Conservation (phyloP, 2,329 filamentous ascomycete species). For the Cladosporium sp. region DNA sequence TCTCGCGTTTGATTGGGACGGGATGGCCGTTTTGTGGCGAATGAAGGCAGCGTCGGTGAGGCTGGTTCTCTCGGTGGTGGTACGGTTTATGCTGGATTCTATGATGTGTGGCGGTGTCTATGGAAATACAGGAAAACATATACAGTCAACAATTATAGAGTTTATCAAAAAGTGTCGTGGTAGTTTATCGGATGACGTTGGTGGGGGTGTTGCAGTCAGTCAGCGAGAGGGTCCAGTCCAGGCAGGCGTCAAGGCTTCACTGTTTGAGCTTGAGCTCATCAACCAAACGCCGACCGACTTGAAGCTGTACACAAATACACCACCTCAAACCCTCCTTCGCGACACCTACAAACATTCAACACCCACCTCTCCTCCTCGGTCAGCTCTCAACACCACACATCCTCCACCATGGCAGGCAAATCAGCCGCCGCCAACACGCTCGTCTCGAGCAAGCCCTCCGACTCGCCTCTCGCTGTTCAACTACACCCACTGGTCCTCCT, state of each 20-base stretch:
- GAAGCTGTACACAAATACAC: conserved; percentile 1
- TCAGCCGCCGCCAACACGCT: conserved; percentile 44
- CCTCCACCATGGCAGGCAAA: conserved; percentile 39
- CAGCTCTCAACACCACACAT: background rate
- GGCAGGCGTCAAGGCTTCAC: background rate
- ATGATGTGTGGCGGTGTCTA: background rate
- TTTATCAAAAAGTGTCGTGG: conserved; percentile 3
- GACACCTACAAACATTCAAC: background rate
- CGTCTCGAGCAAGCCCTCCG: conserved; percentile 54
- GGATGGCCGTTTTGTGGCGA: background rate
- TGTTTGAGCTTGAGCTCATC: background rate
- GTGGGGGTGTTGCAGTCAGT: background rate
- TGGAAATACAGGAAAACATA: background rate
- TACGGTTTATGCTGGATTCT: background rate
- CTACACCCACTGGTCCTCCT: conserved; percentile 94
- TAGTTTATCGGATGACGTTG: background rate
- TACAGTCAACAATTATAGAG: background rate
- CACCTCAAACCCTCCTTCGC: background rate
- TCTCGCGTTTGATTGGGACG: background rate
- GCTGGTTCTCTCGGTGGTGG: no score
- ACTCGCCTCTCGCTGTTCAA: conserved; percentile 75
- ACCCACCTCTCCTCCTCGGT: background rate
- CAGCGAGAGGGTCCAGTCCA: conserved; percentile 2
- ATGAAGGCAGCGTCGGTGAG: background rate
- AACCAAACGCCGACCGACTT: conserved; percentile 8